Evolutionary conservation across 2,329 filamentous ascomycete genomes (phyloP), one percentile per base, ranked within the genome.

Genomic region (Periconia digitata): DNA sequence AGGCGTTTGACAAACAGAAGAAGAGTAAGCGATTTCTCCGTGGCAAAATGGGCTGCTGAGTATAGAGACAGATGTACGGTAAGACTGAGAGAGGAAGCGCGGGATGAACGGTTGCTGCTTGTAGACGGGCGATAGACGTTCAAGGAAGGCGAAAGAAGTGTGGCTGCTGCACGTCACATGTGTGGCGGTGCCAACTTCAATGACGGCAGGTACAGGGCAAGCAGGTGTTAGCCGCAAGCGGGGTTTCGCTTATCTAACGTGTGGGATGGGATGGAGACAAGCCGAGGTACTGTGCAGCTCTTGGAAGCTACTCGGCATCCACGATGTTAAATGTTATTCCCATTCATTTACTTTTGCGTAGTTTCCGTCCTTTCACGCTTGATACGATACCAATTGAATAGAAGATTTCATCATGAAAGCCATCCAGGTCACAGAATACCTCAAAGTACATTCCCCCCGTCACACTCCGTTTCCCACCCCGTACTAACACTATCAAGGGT

Each of bases 361-460:
- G 21, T 18, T 45, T 24, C 12, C 16, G 6, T 32, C 16, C n/a
- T 17, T 22, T 39, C 22, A 22, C n/a, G 20, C 15, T 5, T 39
- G 2, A 21, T 15, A 21, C 4, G 15, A 15, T 20, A 13, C 18
- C 18, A 39, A 39, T 39, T 20, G 18, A 21, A 20, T 21, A 20
- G n/a, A 12, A 16, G 38, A 21, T 16, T n/a, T 2, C 53, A 62
- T 22, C 6, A 92, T 92, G 89, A 84, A 83, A 60, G 89, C 83
- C 62, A 89, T 91, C 49, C 83, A 90, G 70, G 74, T 91, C 48
- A 82, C 78, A 57, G 76, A 88, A 79, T 90, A 90, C 64, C 85
- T 90, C 72, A 85, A 88, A 76, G 87, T 87, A 75, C 8, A 21
- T 21, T 37, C 21, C 20, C 22, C 16, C 15, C 18, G 27, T 44